Conservation (phyloP, 2,329 filamentous ascomycete genomes). For the Aspergillus fischeri region DNA sequence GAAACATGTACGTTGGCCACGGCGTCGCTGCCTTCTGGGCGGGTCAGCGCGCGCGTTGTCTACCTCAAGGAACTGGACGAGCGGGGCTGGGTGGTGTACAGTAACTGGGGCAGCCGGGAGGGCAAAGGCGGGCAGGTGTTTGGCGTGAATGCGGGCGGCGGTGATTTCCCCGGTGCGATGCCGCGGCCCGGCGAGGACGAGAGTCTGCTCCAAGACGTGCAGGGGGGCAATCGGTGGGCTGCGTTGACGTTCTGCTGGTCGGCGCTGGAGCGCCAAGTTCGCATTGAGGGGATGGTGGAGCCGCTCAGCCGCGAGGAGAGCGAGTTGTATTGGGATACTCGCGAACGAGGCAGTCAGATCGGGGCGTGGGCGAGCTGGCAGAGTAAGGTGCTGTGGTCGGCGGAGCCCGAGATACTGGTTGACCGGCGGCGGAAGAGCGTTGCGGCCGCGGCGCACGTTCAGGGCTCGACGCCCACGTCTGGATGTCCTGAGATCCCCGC, state of each 20-base stretch:
- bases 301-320: slow-evolving; percentile 68
- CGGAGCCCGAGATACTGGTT: slow-evolving; percentile 24
- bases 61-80: slow-evolving; percentile 93
- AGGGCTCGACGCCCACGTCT: neutral
- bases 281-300: slow-evolving; percentile 75
- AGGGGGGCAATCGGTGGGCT: slow-evolving; percentile 64
- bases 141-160: slow-evolving; percentile 15
- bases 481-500: slow-evolving; percentile 19
- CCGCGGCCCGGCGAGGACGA: slow-evolving; percentile 51
- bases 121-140: slow-evolving; percentile 42
- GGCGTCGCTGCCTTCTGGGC: slow-evolving; percentile 74
- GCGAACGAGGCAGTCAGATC: slow-evolving; percentile 74
- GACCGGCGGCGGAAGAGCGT: slow-evolving; percentile 23
- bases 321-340: slow-evolving; percentile 59
- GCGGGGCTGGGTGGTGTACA: slow-evolving; percentile 83
- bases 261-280: slow-evolving; percentile 78
- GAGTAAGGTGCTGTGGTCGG: slow-evolving; percentile 64
- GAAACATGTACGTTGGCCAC: slow-evolving; percentile 89
- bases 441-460: slow-evolving; percentile 12
- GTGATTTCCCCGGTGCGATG: slow-evolving; percentile 48
- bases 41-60: slow-evolving; percentile 78
- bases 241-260: slow-evolving; percentile 90
- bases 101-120: slow-evolving; percentile 75
- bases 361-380: slow-evolving; percentile 94
- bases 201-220: slow-evolving; percentile 10